phyloP scores from a whole-genome alignment of 2,329 filamentous ascomycete species.

The Cladosporium halotolerans region DNA sequence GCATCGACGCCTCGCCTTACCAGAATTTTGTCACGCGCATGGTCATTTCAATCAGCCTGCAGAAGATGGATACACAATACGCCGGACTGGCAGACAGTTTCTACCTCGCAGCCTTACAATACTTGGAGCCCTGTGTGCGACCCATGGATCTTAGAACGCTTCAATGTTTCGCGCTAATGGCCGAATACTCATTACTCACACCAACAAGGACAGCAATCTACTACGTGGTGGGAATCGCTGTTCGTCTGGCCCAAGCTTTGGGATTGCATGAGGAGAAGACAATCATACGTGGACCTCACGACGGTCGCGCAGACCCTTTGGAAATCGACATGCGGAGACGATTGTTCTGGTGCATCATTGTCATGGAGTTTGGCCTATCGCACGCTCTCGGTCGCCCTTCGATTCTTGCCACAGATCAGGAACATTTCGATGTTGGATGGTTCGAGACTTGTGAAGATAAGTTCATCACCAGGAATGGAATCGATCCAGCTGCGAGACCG shows the following conservation, averaged over 20 bases:
- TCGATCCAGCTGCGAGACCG: conserved; percentile 56
- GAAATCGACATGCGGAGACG: conserved; percentile 85
- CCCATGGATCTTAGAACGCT: conserved; percentile 87
- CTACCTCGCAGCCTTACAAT: conserved; percentile 81
- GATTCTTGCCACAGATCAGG: conserved; percentile 73
- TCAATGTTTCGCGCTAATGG: conserved; percentile 82
- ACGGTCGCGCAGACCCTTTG: conserved; percentile 59
- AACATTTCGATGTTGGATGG: conserved; percentile 78
- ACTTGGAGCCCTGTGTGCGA: conserved; percentile 73
- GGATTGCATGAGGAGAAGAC: conserved; percentile 86
- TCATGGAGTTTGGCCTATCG: conserved; percentile 83
- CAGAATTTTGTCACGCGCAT: conserved; percentile 85
- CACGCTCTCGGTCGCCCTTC: conserved; percentile 83
- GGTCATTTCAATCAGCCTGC: conserved; percentile 89
- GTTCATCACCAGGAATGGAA: conserved; percentile 71
- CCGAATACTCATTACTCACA: conserved; percentile 85
- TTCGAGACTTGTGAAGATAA: conserved; percentile 77
- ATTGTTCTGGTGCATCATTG: conserved; percentile 78
- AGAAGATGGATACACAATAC: conserved; percentile 83
- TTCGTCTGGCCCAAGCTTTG: conserved; percentile 81
- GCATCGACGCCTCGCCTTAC: conserved; percentile 60
- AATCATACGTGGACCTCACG: conserved; percentile 58
- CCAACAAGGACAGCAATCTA: conserved; percentile 89
- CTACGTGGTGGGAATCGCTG: conserved; percentile 83
- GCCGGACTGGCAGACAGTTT: conserved; percentile 93